Percentiles rank a stretch among this genome's conserved stretches.
Evolutionary conservation across 805 yeast genomes (phyloP).

Genomic region (Schwanniomyces yamadae): DNA sequence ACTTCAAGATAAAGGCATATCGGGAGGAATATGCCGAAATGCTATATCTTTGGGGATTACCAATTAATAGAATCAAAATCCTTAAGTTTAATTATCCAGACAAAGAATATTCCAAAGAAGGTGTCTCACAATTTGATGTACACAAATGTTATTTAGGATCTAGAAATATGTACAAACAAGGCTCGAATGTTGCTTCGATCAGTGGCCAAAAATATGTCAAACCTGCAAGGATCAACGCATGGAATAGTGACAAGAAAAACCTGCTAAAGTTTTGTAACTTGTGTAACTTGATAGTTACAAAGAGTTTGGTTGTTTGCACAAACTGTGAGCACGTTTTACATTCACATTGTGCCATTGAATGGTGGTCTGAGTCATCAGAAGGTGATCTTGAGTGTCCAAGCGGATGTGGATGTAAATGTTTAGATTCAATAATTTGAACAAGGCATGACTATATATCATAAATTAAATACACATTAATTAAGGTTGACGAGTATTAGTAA

Average conservation of each 20-base stretch:
- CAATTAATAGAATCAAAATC: conserved; percentile 75
- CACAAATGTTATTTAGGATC: conserved; percentile 38
- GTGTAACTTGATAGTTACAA: conserved; percentile 61
- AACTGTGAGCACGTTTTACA: conserved; percentile 80
- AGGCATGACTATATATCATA: neutral
- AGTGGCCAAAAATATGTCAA: conserved; percentile 24
- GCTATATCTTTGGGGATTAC: conserved; percentile 79
- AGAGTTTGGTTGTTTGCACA: conserved; percentile 65
- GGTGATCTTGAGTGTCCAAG: conserved; percentile 59
- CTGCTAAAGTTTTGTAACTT: conserved; percentile 53
- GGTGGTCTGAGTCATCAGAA: conserved; percentile 58
- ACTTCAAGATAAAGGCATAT: conserved; percentile 37
- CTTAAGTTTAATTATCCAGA: conserved; percentile 61
- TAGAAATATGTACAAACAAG: conserved; percentile 19
- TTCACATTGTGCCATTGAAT: conserved; percentile 69
- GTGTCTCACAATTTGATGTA: conserved; percentile 24
- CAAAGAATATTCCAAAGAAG: conserved; percentile 3
- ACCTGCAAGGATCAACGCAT: conserved; percentile 23
- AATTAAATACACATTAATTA: conserved; percentile 6
- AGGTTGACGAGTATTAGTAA: conserved; percentile 48
- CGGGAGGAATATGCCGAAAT: conserved; percentile 75
- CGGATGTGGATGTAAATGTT: conserved; percentile 83
- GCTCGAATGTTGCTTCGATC: conserved; percentile 19
- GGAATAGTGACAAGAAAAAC: conserved; percentile 29
- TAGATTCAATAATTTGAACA: conserved; percentile 23